phyloP scores from a whole-genome alignment of 108 stramenopile genomes.

The Discostella stelligeroides region DNA sequence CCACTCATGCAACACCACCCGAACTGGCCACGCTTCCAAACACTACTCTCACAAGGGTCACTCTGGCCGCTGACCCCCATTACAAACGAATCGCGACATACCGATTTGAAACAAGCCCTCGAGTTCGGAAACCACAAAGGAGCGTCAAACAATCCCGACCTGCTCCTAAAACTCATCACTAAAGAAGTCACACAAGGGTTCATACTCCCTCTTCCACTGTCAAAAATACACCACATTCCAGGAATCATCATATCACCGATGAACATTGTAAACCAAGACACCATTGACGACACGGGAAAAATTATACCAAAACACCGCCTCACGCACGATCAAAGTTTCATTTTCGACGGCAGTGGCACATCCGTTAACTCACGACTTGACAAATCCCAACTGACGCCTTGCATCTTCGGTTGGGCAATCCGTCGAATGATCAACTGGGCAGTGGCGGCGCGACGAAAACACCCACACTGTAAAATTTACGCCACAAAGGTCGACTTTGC shows the following conservation, averaged over 20 bases:
- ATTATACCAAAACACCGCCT: slow-evolving; percentile 2
- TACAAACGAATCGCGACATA: neutral
- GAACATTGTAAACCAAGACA: no score
- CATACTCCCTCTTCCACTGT: neutral
- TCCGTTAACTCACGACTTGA: neutral
- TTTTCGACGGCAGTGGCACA: neutral
- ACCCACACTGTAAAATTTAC: neutral
- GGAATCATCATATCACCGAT: no score
- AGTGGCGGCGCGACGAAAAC: neutral
- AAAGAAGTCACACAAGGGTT: neutral
- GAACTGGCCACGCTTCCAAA: no score
- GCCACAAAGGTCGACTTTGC: no score
- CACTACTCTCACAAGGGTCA: neutral
- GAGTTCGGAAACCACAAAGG: no score
- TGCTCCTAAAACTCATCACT: neutral
- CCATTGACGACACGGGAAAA: neutral
- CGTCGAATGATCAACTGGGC: no score
- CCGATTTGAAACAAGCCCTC: no score
- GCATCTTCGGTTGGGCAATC: neutral
- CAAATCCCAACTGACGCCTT: neutral
- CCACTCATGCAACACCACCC: neutral
- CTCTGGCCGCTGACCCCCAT: neutral
- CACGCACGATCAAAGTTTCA: slow-evolving; percentile 5
- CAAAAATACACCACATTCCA: neutral
- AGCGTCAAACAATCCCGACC: no score